Conservation (phyloP, 2,329 filamentous ascomycete species). For the Clarireedia hainanense region DNA sequence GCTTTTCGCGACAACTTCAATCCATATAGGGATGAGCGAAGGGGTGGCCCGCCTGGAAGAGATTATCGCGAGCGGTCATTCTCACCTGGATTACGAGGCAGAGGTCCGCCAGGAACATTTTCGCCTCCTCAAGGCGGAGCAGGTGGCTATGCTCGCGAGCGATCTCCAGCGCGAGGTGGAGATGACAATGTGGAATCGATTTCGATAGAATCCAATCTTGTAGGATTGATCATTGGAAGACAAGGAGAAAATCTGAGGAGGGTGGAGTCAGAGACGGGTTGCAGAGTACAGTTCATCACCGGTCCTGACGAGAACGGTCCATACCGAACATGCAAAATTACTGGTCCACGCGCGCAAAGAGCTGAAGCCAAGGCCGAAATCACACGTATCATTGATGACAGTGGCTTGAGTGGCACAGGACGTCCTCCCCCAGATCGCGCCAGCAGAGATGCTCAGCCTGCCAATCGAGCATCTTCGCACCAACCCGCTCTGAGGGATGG, state of each 20-base stretch:
- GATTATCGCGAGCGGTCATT: slow-evolving; percentile 65
- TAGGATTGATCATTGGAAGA: slow-evolving; percentile 84
- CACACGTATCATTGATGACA: slow-evolving; percentile 81
- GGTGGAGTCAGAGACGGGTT: slow-evolving; percentile 74
- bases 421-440: slow-evolving; percentile 34
- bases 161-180: slow-evolving; percentile 45
- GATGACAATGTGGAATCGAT: slow-evolving; percentile 72
- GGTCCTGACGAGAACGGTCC: slow-evolving; percentile 63
- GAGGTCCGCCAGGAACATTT: slow-evolving; percentile 42
- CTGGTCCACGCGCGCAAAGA: slow-evolving; percentile 62
- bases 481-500: slow-evolving; percentile 59
- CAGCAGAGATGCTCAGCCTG: slow-evolving; percentile 27
- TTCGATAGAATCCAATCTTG: slow-evolving; percentile 76
- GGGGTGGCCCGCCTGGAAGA: slow-evolving; percentile 46
- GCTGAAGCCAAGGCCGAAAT: slow-evolving; percentile 76
- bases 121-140: slow-evolving; percentile 51
- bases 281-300: slow-evolving; percentile 81
- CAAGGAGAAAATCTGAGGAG: slow-evolving; percentile 83
- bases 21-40: slow-evolving; percentile 79
- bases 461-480: slow-evolving; percentile 25
- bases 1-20: slow-evolving; percentile 68
- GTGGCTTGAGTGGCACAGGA: slow-evolving; percentile 47
- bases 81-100: slow-evolving; percentile 53
- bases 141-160: slow-evolving; percentile 39
- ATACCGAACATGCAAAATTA: slow-evolving; percentile 79